Conservation (phyloP, 805 yeast species). For the Jamesozyma lodderae region DNA sequence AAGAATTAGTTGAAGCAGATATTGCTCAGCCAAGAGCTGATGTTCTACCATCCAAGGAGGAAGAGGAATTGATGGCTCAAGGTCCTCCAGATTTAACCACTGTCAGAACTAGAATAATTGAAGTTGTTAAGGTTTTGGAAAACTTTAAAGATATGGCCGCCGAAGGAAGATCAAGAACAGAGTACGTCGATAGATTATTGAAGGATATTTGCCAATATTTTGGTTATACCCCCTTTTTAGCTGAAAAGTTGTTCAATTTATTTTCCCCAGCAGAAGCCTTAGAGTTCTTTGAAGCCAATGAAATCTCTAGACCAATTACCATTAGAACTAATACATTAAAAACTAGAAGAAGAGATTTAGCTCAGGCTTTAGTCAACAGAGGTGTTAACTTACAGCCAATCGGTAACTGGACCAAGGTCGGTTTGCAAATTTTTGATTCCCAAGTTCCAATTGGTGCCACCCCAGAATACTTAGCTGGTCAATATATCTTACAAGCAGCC, state of each 20-base stretch:
- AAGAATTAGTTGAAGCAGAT: slow-evolving; percentile 50
- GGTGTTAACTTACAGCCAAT: slow-evolving; percentile 97
- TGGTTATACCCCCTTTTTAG: slow-evolving; percentile 85
- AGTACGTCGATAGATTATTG: slow-evolving; percentile 68
- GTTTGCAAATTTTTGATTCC: slow-evolving; percentile 92
- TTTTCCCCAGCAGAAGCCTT: slow-evolving; percentile 94
- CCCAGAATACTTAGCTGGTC: slow-evolving; percentile 97
- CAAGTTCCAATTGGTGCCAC: slow-evolving; percentile 99
- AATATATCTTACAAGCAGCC: slow-evolving; percentile 96
- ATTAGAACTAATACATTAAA: slow-evolving; percentile 95
- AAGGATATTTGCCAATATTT: slow-evolving; percentile 87
- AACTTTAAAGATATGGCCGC: slow-evolving; percentile 77
- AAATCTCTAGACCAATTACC: slow-evolving; percentile 91
- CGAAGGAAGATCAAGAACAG: slow-evolving; percentile 78
- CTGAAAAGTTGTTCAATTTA: slow-evolving; percentile 85
- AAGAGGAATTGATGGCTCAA: slow-evolving; percentile 45
- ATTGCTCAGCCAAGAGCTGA: slow-evolving; percentile 63
- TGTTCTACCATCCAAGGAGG: slow-evolving; percentile 63
- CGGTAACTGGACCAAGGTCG: slow-evolving; percentile 97
- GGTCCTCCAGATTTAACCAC: slow-evolving; percentile 69
- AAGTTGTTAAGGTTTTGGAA: slow-evolving; percentile 87
- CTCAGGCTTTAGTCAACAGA: slow-evolving; percentile 87
- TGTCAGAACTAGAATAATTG: slow-evolving; percentile 89
- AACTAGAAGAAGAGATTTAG: slow-evolving; percentile 91
- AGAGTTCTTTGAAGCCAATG: slow-evolving; percentile 98